Percentiles rank a stretch among this genome's conserved stretches.
phyloP scores from a whole-genome alignment of 176 grass and related monocot species.

The Elaeis guineensis region DNA sequence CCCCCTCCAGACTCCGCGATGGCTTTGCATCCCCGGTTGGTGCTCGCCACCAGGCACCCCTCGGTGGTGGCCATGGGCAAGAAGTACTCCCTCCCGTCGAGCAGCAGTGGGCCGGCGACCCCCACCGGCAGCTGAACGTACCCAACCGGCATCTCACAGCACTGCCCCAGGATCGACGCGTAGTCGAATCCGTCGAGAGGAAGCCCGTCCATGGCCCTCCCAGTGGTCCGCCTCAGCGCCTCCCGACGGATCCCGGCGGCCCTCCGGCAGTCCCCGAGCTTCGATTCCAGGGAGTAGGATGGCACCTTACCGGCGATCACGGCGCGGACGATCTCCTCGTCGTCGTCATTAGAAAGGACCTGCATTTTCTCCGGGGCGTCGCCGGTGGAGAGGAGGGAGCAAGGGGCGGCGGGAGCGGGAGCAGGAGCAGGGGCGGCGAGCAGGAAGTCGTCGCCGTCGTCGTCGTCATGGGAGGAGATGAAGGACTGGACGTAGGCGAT shows the following conservation, averaged over 20 bases:
- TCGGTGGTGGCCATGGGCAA: conserved; percentile 17
- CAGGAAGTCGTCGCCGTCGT: conserved; percentile 4
- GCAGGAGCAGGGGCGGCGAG: neutral
- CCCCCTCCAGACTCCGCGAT: neutral
- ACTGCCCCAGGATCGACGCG: conserved; percentile 1
- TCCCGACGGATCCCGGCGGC: conserved; percentile 13
- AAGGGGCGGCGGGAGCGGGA: neutral
- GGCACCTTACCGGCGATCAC: conserved; percentile 4
- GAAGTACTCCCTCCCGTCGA: conserved; percentile 6
- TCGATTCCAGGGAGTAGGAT: conserved; percentile 4
- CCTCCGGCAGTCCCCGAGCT: conserved; percentile 8
- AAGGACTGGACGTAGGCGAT: conserved; percentile 11
- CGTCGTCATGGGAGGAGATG: neutral
- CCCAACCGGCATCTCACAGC: conserved; percentile 10
- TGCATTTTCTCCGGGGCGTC: neutral
- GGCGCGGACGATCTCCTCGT: conserved; percentile 6
- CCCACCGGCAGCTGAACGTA: conserved; percentile 18
- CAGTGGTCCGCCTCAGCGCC: conserved; percentile 1
- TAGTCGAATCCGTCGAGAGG: conserved; percentile 12
- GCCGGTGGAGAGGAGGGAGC: neutral
- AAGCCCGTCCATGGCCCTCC: conserved; percentile 1
- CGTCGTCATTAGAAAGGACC: neutral
- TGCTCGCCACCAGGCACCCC: conserved; percentile 13
- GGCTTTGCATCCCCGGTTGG: conserved; percentile 13
- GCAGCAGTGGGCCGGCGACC: conserved; percentile 1